Conservation (phyloP, 176 grass and related monocot genomes). For the Oryza meyeriana region DNA sequence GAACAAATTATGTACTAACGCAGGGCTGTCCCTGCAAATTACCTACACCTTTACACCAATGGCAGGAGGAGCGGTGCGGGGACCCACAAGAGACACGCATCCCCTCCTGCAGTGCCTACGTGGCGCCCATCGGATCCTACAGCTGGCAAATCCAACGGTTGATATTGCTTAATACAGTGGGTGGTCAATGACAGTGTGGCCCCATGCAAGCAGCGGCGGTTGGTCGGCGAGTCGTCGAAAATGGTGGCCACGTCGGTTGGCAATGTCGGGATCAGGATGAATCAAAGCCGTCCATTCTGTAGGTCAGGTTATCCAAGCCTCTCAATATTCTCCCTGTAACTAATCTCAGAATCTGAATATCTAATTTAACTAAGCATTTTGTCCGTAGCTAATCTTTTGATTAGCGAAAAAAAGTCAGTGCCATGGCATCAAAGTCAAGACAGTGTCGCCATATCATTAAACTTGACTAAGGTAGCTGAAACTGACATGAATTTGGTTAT, state of each 20-base stretch:
- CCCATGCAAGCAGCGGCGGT: not conserved
- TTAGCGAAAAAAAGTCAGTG: not conserved
- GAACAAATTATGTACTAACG: not conserved
- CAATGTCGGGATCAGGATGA: not conserved
- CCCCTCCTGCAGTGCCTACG: not conserved
- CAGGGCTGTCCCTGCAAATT: not conserved
- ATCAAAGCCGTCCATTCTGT: not conserved
- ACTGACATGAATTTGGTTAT: not conserved
- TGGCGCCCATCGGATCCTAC: not conserved
- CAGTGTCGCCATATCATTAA: not conserved
- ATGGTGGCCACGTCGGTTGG: not conserved
- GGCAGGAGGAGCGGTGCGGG: not conserved
- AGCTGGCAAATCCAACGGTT: not conserved
- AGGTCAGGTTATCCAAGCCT: not conserved
- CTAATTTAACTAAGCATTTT: not conserved
- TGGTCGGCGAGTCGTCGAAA: not conserved
- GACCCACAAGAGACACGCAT: not conserved
- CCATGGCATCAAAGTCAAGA: constrained; percentile 1
- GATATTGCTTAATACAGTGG: fast-evolving
- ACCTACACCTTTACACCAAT: not conserved
- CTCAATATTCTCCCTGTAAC: not conserved
- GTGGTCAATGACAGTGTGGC: constrained; percentile 2
- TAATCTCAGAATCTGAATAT: not conserved
- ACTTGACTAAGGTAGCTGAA: not conserved
- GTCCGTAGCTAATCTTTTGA: not conserved